Conservation (phyloP, 306 rosid species). For the Dalbergia oliveri region DNA sequence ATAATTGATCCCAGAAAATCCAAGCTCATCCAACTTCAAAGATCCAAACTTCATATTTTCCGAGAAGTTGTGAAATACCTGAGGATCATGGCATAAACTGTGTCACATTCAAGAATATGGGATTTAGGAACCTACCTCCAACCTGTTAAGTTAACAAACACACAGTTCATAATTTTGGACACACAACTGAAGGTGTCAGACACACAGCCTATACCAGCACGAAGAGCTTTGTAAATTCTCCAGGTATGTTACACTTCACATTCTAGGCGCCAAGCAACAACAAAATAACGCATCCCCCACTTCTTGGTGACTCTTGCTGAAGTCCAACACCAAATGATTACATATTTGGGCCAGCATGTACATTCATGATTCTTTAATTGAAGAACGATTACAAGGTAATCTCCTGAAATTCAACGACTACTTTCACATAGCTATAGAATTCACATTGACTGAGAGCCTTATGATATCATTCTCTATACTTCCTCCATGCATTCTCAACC, state of each 20-base stretch:
- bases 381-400: too few species aligned
- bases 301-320: not conserved
- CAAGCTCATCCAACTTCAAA: conserved; percentile 16
- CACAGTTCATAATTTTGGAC: not conserved
- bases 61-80: not conserved
- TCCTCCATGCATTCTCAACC: conserved; percentile 32
- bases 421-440: conserved; percentile 28
- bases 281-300: conserved; percentile 4
- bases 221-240: conserved; percentile 1
- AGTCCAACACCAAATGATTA: conserved; percentile 25
- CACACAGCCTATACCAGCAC: conserved; percentile 17
- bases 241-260: not conserved
- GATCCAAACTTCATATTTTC: not conserved
- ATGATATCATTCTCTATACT: conserved; percentile 18
- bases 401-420: not conserved
- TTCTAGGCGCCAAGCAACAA: not conserved
- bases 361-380: conserved; percentile 8
- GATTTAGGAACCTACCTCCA: conserved; percentile 24
- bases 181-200: not conserved
- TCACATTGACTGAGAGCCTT: conserved; percentile 35
- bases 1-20: conserved; percentile 25
- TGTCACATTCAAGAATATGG: not conserved
- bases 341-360: conserved; percentile 16
- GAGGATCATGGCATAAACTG: conserved; percentile 11
- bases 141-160: not conserved